Conservation (phyloP, 805 yeast species). For the Candida andamanensis region DNA sequence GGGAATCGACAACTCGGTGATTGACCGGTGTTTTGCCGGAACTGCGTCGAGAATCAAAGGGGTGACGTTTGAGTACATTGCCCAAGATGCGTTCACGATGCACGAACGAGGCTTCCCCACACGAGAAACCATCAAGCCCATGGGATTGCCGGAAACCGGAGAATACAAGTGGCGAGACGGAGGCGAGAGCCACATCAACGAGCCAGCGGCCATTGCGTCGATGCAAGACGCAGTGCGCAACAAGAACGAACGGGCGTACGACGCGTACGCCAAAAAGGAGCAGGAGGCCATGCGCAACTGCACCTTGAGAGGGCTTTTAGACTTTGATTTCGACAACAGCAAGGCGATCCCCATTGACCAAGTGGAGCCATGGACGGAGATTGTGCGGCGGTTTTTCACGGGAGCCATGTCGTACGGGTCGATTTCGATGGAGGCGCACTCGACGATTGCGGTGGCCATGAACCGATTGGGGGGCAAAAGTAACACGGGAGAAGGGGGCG, state of each 20-base stretch:
- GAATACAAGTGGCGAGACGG: slow-evolving; percentile 99
- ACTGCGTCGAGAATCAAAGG: slow-evolving; percentile 97
- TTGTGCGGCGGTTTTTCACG: slow-evolving; percentile 94
- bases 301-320: slow-evolving; percentile 90
- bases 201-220: slow-evolving; percentile 90
- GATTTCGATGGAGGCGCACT: slow-evolving; percentile 96
- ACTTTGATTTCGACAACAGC: slow-evolving; percentile 73
- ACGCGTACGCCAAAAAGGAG: slow-evolving; percentile 83
- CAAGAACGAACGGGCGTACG: slow-evolving; percentile 91
- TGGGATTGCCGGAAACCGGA: slow-evolving; percentile 87
- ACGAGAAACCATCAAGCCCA: slow-evolving; percentile 63
- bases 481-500: slow-evolving; percentile 99
- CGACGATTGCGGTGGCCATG: slow-evolving; percentile 97
- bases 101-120: slow-evolving; percentile 91
- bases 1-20: slow-evolving; percentile 92
- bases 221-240: slow-evolving; percentile 98
- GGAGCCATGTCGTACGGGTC: slow-evolving; percentile 99
- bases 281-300: slow-evolving; percentile 88
- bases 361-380: slow-evolving; percentile 99
- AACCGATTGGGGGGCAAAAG: slow-evolving; percentile 96
- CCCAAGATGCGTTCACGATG: slow-evolving; percentile 91
- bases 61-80: slow-evolving; percentile 90
- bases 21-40: slow-evolving; percentile 93
- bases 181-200: slow-evolving; percentile 92
- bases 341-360: slow-evolving; percentile 88